A percentile compares a stretch with the other conserved stretches of the same genome.
Conservation (phyloP, 139 green algal genomes). For the Pedinophyceae sp. region DNA sequence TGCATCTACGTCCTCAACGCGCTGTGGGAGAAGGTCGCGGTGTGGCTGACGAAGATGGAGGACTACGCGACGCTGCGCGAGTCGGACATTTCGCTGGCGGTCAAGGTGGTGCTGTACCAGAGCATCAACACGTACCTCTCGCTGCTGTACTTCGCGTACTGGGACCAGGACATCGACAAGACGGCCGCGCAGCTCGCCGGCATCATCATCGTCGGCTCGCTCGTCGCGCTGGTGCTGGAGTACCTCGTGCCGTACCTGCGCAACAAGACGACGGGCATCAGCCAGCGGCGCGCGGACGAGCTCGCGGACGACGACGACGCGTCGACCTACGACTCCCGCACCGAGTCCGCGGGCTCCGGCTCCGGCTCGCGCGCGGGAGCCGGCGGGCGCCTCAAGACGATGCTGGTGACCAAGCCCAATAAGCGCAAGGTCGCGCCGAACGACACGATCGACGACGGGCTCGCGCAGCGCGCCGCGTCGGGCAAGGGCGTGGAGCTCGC, state of each 20-base stretch:
- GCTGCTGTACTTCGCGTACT: slow-evolving; percentile 19
- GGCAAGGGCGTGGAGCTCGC: no score
- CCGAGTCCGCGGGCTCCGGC: no score
- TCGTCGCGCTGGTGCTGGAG: slow-evolving; percentile 1
- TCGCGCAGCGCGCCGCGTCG: no score
- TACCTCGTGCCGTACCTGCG: not conserved
- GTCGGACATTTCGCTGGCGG: slow-evolving; percentile 7
- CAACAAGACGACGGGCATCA: no score
- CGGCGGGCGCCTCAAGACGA: no score
- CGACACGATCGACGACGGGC: no score
- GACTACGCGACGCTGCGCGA: slow-evolving; percentile 9
- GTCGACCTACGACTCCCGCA: no score
- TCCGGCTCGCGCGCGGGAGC: no score
- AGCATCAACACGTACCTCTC: slow-evolving; percentile 6
- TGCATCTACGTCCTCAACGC: slow-evolving; percentile 12
- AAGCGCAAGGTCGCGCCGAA: no score
- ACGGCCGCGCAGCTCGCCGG: slow-evolving; percentile 9
- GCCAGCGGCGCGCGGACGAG: no score
- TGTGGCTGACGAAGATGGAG: slow-evolving; percentile 6
- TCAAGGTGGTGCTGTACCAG: slow-evolving; percentile 8
- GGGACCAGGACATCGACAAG: slow-evolving; percentile 11
- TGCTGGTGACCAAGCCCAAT: no score
- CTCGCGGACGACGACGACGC: no score
- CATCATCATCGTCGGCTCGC: slow-evolving; percentile 9
- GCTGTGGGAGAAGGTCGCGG: not conserved